Evolutionary conservation across 768 basidiomycete genomes (phyloP), one percentile per base, ranked within the genome.

Genomic region (Lactarius quietus): DNA sequence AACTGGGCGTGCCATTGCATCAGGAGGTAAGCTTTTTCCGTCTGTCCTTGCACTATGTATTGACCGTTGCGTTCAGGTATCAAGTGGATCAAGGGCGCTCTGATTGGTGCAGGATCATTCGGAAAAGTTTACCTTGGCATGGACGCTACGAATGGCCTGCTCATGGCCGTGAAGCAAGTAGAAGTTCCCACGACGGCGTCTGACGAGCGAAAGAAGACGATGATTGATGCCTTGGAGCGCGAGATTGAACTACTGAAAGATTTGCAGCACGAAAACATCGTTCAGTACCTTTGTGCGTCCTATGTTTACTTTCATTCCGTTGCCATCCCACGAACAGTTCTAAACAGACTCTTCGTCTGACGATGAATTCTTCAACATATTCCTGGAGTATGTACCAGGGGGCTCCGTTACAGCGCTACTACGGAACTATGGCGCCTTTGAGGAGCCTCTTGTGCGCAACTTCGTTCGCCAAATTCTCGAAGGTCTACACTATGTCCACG

Each of bases 81-180:
- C 73, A 97, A 96, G 75, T 98, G 95, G 95, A 94, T 95, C 78
- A 95, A 95, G 71, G 95, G 94, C 56, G 95, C 95, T 12, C 84
- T 97, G 70, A 96, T 97, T 68, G 94, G 95, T 67, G 90, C 93
- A 53, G 94, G 93, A 4, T 96, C 95, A 0, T 96, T 96, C 72
- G 94, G 95, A 59, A 93, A 93, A 73, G 94, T 97, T 43, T 97
- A 93, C 76, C 86, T 97, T 12, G 94, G 93, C 38, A 94, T 97
- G 93, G 95, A 95, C 75, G 92, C 93, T 1, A 83, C 90, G 23
- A 90, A 83, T 57, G 95, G 95, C 29, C 79, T 95, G 26, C 81
- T 98, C 67, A 97, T 98, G 95, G 95, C 95, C 43, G 95, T 98
- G 69, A 98, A 98, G 78, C 95, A 98, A 81, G 95, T 98, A 52